A percentile compares a stretch with the other conserved stretches of the same genome.
Conservation (phyloP, 352 stramenopile genomes). For the Globisporangium spiculum region DNA sequence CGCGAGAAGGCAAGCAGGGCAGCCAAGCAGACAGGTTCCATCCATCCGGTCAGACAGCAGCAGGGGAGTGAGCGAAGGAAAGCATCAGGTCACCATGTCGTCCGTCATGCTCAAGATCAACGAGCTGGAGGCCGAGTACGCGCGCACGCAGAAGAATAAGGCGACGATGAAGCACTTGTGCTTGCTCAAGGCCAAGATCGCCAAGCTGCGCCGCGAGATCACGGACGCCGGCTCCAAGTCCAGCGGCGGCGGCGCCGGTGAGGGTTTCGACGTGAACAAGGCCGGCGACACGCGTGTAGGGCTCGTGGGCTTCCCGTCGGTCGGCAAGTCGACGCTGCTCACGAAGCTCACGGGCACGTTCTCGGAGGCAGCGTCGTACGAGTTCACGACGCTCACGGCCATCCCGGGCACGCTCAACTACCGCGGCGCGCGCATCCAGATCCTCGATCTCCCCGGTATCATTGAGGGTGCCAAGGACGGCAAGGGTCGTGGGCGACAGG, state of each 20-base stretch:
- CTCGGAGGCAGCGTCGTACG: slow-evolving; percentile 95
- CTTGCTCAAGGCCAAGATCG: slow-evolving; percentile 97
- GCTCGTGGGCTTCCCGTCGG: slow-evolving; percentile 98
- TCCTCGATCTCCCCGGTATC: slow-evolving; percentile 94
- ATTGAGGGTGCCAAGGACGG: slow-evolving; percentile 99
- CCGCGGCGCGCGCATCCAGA: slow-evolving; percentile 83
- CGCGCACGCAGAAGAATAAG: slow-evolving; percentile 99
- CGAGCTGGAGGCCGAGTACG: slow-evolving; percentile 91
- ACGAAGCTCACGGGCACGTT: slow-evolving; percentile 96
- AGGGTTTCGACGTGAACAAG: slow-evolving; percentile 92
- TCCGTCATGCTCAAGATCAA: slow-evolving; percentile 75
- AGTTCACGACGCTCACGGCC: slow-evolving; percentile 99
- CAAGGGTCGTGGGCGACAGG: slow-evolving; percentile 95
- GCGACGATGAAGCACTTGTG: slow-evolving; percentile 99
- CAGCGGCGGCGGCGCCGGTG: slow-evolving; percentile 61
- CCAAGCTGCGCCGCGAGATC: slow-evolving; percentile 94
- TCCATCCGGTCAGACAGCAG: not conserved
- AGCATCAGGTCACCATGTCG: slow-evolving; percentile 28
- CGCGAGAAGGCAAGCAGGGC: not conserved
- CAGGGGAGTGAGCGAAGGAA: not conserved
- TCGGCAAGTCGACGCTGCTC: slow-evolving; percentile 98
- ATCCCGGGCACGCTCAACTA: slow-evolving; percentile 98
- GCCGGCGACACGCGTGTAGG: slow-evolving; percentile 96
- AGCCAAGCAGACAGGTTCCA: not conserved
- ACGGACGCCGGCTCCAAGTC: slow-evolving; percentile 77